Percentiles rank a stretch among this genome's conserved stretches.
Conservation (phyloP, 1,139 yeast species). For the Zygosaccharomyces pseudobailii region DNA sequence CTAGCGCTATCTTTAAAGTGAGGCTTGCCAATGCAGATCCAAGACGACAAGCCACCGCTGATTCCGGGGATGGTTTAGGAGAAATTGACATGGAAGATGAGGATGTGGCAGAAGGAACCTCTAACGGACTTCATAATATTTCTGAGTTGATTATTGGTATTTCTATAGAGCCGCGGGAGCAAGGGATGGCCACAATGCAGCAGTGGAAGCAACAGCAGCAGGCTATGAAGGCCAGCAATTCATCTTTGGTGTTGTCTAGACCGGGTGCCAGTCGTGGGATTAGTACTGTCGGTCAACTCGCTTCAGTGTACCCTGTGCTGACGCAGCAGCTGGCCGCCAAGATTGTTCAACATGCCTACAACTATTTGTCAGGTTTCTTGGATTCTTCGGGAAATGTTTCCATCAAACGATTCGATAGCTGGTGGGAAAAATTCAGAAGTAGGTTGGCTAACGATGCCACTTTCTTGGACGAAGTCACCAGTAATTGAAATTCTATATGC, state of each 20-base stretch:
- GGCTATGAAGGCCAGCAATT: conserved; percentile 14
- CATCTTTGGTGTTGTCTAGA: conserved; percentile 33
- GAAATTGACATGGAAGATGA: conserved; percentile 40
- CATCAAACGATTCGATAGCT: conserved; percentile 80
- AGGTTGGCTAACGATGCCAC: conserved; percentile 75
- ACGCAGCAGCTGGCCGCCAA: conserved; percentile 65
- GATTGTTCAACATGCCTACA: conserved; percentile 88
- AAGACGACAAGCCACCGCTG: conserved; percentile 17
- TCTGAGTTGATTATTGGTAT: conserved; percentile 66
- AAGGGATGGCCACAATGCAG: conserved; percentile 31
- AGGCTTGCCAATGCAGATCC: conserved; percentile 39
- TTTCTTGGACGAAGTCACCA: conserved; percentile 53
- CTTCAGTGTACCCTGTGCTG: conserved; percentile 33
- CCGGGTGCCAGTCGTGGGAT: conserved; percentile 23
- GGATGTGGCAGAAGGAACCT: conserved; percentile 21
- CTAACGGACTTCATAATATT: conserved; percentile 17
- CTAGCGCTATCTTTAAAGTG: conserved; percentile 85
- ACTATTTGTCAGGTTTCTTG: conserved; percentile 79
- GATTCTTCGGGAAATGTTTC: conserved; percentile 77
- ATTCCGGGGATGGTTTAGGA: conserved; percentile 35
- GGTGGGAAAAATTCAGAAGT: conserved; percentile 92
- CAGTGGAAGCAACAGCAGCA: conserved; percentile 27
- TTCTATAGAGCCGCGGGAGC: conserved; percentile 67
- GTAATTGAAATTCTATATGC: conserved; percentile 14
- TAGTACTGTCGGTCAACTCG: conserved; percentile 35